Evolutionary conservation across 2,329 filamentous ascomycete species (phyloP).

Genomic region (Xylaria multiplex): DNA sequence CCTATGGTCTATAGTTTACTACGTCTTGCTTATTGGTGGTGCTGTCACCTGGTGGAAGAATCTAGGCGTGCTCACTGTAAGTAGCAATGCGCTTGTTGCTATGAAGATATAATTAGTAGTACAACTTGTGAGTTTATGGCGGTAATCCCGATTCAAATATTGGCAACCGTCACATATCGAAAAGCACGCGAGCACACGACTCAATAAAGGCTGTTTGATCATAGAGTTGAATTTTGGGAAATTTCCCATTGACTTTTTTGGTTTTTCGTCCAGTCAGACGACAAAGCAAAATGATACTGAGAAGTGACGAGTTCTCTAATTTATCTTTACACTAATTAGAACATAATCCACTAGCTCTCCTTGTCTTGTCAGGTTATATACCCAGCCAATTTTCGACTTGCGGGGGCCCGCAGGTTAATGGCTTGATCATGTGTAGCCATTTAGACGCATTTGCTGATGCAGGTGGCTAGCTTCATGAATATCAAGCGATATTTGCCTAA

Average conservation of each 20-base stretch:
- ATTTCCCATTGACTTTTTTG: not conserved
- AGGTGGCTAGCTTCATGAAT: constrained; percentile 8
- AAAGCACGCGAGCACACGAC: not conserved
- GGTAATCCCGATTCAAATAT: not conserved
- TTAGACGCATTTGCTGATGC: not conserved
- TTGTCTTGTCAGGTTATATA: not conserved
- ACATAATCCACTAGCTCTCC: not conserved
- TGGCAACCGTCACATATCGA: not conserved
- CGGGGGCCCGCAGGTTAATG: not conserved
- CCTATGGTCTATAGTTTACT: constrained; percentile 82
- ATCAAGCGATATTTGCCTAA: constrained; percentile 6
- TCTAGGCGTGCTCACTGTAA: constrained; percentile 78
- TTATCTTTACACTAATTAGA: constrained; percentile 18
- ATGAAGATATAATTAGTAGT: constrained; percentile 42
- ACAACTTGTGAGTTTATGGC: not conserved
- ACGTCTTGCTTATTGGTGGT: constrained; percentile 77
- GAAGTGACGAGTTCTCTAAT: constrained; percentile 9
- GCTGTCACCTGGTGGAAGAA: constrained; percentile 75
- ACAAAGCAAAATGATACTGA: constrained; percentile 10
- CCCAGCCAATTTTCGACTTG: not conserved
- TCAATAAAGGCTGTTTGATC: not conserved
- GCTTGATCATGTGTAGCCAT: constrained; percentile 1
- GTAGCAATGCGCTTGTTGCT: constrained; percentile 59
- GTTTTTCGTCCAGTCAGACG: not conserved
- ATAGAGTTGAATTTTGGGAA: constrained; percentile 18